Conservation (phyloP, 2,329 filamentous ascomycete species). For the Fusarium metavorans region DNA sequence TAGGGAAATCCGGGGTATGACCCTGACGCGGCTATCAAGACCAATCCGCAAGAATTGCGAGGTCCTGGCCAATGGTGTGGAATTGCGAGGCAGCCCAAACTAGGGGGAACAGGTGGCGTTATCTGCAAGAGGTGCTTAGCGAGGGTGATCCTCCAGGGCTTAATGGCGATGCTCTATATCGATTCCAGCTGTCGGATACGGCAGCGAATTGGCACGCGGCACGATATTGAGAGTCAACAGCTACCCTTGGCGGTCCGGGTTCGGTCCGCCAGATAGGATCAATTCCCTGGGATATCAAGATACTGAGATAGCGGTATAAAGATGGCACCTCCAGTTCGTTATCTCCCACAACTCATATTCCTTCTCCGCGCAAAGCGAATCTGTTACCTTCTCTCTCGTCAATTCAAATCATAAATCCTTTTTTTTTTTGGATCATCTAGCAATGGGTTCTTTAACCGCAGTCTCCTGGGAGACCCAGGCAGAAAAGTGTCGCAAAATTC, state of each 20-base stretch:
- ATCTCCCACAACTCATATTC: neutral
- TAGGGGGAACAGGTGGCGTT: neutral
- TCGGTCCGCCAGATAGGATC: neutral
- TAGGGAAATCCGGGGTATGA: neutral
- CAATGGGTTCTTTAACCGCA: neutral
- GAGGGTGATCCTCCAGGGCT: neutral
- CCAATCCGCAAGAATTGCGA: neutral
- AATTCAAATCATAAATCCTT: neutral
- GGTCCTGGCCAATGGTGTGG: neutral
- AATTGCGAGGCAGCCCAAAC: neutral
- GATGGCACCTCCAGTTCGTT: neutral
- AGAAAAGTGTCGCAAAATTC: constrained; percentile 15
- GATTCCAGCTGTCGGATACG: neutral
- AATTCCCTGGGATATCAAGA: neutral
- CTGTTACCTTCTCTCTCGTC: neutral
- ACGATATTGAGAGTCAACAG: neutral
- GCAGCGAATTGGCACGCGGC: neutral
- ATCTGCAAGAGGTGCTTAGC: neutral
- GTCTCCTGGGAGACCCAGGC: constrained; percentile 11
- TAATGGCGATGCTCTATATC: neutral
- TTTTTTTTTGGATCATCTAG: neutral
- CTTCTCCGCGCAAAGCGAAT: neutral
- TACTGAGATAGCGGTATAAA: neutral
- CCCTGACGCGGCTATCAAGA: neutral
- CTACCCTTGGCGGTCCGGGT: neutral